Evolutionary conservation across 306 rosid species (phyloP), one percentile per base, ranked within the genome.

Genomic region (Ceratonia siliqua): DNA sequence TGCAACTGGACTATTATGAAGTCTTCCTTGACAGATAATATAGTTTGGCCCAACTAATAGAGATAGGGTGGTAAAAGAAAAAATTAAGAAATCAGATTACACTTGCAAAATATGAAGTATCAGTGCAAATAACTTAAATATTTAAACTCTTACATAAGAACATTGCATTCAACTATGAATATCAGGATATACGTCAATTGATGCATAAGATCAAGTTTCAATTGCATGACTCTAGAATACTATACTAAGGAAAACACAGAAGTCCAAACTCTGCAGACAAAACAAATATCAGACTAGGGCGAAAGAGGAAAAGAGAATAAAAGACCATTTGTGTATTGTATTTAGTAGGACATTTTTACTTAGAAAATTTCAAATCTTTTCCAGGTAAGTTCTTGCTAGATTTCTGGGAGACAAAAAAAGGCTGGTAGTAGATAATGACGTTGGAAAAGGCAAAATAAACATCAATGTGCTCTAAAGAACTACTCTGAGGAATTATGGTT

Each of bases 1-100:
- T 88, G 96, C 68, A 92, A 70, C 52, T 81, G 82, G 73, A 75
- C 83, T 45, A 92, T n/a, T 9, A 92, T 63, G 72, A 89, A 89
- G 57, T 89, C 82, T 72, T 86, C 91, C 83, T 80, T 89, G 18
- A 5, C 0, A 10, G 80, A 84, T 1, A 32, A 78, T 58, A 92
- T 81, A 52, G 25, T 65, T 71, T 87, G 70, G 41, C 89, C 89
- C 45, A 92, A 30, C 96, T 91, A 45, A 43, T 12, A 21, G 17
- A 70, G 18, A 0, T 4, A 25, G 25, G 18, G 20, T n/a, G 46
- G 68, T 14, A 62, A 62, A 76, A 42, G 61, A n/a, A 63, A 58
- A 58, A 61, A 13, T 58, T 57, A 68, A 46, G 57, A 62, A 36
- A 30, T 80, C 42, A 84, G 78, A 77, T 77, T 52, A 62, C 17